Percentiles rank a stretch among this genome's conserved stretches.
These are phyloP conservation scores for Cydonia oblonga DNA, from an alignment of 331 rosid genomes.

Conservation along the genomic window DNA sequence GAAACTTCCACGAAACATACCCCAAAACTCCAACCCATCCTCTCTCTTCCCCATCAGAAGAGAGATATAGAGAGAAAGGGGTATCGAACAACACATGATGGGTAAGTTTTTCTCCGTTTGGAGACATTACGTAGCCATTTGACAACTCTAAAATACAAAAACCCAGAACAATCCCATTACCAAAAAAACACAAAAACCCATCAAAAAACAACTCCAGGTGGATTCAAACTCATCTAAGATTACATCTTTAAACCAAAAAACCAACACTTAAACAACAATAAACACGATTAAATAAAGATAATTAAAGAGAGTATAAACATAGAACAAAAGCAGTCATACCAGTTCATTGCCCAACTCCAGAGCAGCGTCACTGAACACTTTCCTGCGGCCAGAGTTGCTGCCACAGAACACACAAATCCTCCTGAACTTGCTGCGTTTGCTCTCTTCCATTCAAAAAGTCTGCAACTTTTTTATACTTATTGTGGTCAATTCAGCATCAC, in stretches of 20 bases:
- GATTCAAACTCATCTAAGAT: conserved; percentile 2
- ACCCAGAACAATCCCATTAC: not conserved
- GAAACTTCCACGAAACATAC: not conserved
- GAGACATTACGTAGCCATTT: conserved; percentile 3
- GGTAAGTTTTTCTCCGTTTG: not conserved
- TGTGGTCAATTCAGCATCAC: conserved; percentile 26
- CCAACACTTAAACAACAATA: not conserved
- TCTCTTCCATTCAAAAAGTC: conserved; percentile 55
- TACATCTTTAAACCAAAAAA: not conserved
- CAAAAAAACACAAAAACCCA: conserved; percentile 10
- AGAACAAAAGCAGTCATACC: conserved; percentile 25
- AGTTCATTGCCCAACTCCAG: conserved; percentile 83
- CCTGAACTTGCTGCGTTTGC: conserved; percentile 52
- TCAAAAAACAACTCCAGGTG: conserved; percentile 4
- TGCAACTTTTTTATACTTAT: conserved; percentile 4
- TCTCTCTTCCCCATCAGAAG: not conserved
- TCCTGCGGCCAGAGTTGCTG: conserved; percentile 75
- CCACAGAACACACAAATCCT: conserved; percentile 90
- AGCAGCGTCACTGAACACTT: conserved; percentile 77
- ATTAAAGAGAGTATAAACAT: not conserved
- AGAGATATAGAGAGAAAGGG: not conserved
- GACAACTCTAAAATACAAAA: not conserved
- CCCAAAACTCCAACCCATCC: too few relatives aligned
- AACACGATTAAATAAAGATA: not conserved
- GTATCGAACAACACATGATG: not conserved